These are phyloP conservation scores for Rhynchospora pubera DNA, from an alignment of 176 grass and related monocot genomes.

Conservation along the genomic window DNA sequence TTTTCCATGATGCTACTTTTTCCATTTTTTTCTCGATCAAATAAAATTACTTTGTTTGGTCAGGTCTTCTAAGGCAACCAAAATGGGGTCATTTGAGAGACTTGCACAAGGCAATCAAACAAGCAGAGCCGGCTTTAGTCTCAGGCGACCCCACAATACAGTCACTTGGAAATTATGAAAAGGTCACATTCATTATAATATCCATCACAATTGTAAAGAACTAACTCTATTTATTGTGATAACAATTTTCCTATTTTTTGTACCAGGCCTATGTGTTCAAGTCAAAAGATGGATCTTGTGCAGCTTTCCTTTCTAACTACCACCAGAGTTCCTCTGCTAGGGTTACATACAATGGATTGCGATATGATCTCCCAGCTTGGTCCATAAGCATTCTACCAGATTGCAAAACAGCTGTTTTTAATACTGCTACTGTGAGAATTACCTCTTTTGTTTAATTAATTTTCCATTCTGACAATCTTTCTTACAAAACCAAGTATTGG, in stretches of 20 bases:
- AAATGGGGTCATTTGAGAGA: conserved; percentile 98
- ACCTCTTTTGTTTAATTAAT: neutral
- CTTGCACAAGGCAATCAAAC: conserved; percentile 88
- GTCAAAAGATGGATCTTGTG: conserved; percentile 54
- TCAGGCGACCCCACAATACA: conserved; percentile 50
- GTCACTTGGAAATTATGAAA: conserved; percentile 53
- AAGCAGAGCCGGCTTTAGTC: conserved; percentile 47
- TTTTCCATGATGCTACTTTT: conserved; percentile 10
- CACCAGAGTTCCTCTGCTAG: conserved; percentile 35
- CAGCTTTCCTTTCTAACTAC: conserved; percentile 79
- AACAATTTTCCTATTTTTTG: conserved; percentile 13
- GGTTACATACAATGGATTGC: conserved; percentile 54
- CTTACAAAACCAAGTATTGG: neutral
- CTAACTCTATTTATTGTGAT: neutral
- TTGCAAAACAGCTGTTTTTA: conserved; percentile 82
- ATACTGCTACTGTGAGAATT: conserved; percentile 72
- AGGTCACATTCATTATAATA: conserved; percentile 28
- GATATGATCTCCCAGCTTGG: conserved; percentile 72
- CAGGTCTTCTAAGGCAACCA: conserved; percentile 75
- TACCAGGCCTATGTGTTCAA: conserved; percentile 67
- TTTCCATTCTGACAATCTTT: neutral
- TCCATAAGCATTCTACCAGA: conserved; percentile 89
- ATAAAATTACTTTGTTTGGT: neutral
- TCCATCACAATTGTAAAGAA: neutral
- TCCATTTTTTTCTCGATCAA: neutral